phyloP scores from a whole-genome alignment of 192 early-diverging fungal species.

The Spizellomyces punctatus region DNA sequence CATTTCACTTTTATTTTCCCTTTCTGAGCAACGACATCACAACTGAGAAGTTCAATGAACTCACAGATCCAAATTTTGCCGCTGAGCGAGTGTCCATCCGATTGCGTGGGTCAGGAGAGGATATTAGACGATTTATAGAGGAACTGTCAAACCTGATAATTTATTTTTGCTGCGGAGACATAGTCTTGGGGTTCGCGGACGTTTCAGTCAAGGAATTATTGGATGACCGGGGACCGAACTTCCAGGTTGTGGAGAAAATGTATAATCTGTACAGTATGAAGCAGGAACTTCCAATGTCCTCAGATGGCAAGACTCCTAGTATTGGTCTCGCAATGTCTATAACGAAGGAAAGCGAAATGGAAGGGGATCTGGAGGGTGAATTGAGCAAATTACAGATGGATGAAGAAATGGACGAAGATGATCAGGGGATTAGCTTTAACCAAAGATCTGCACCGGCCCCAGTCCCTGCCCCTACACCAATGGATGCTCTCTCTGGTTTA shows the following conservation, averaged over 20 bases:
- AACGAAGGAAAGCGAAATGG: no score
- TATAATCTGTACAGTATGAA: constrained; percentile 40
- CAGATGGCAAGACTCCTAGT: constrained; percentile 31
- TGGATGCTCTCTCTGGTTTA: no score
- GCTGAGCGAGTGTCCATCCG: constrained; percentile 54
- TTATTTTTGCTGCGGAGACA: constrained; percentile 36
- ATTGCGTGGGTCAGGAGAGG: constrained; percentile 28
- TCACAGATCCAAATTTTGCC: constrained; percentile 46
- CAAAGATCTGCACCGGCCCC: background rate
- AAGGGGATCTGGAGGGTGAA: no score
- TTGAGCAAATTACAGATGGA: constrained; percentile 18
- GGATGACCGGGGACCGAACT: constrained; percentile 5
- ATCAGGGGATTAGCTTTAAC: background rate
- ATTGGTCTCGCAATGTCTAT: constrained; percentile 44
- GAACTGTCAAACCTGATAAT: constrained; percentile 43
- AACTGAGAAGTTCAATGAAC: constrained; percentile 47
- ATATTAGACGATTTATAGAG: constrained; percentile 37
- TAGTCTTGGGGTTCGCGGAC: constrained; percentile 45
- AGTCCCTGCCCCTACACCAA: background rate
- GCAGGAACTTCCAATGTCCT: constrained; percentile 41
- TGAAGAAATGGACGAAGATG: constrained; percentile 14
- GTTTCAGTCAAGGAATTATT: constrained; percentile 33
- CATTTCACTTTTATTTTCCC: constrained; percentile 53
- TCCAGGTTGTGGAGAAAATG: constrained; percentile 38
- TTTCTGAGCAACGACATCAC: constrained; percentile 53